Conservation (phyloP, 2,329 filamentous ascomycete genomes). For the Nothophoma quercina region DNA sequence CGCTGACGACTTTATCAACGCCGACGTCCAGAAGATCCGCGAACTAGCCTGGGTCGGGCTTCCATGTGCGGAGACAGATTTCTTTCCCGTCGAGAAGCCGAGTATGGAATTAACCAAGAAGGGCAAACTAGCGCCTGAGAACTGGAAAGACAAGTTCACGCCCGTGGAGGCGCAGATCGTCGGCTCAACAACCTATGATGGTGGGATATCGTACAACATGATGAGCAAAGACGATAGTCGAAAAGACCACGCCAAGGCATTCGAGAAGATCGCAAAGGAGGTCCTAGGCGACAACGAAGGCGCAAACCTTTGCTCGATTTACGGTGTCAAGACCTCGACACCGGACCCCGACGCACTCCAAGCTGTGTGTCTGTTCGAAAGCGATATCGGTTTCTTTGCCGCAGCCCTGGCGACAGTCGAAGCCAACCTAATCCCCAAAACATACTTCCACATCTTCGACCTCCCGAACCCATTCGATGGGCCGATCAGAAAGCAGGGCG, state of each 20-base stretch:
- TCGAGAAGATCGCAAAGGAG: slow-evolving; percentile 7
- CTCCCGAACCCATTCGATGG: slow-evolving; percentile 25
- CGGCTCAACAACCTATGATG: slow-evolving; percentile 24
- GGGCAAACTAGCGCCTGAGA: slow-evolving; percentile 6
- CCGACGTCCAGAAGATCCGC: slow-evolving; percentile 15
- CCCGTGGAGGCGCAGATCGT: slow-evolving; percentile 23
- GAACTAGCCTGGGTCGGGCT: slow-evolving; percentile 24
- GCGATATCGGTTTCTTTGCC: slow-evolving; percentile 29
- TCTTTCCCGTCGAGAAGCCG: slow-evolving; percentile 18
- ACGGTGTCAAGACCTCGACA: background rate
- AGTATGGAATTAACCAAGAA: slow-evolving; percentile 10
- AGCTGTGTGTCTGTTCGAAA: slow-evolving; percentile 27
- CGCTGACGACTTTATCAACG: slow-evolving; percentile 13
- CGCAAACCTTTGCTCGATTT: slow-evolving; percentile 5
- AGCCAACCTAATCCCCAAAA: slow-evolving; percentile 15
- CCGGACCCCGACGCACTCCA: slow-evolving; percentile 20
- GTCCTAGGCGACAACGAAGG: slow-evolving; percentile 6
- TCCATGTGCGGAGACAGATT: slow-evolving; percentile 17
- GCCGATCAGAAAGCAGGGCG: slow-evolving; percentile 17
- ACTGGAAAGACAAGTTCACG: slow-evolving; percentile 6
- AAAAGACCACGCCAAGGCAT: slow-evolving; percentile 10
- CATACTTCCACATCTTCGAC: slow-evolving; percentile 29
- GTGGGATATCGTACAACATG: slow-evolving; percentile 29
- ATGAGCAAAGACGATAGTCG: slow-evolving; percentile 18
- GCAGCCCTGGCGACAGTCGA: slow-evolving; percentile 19